Evolutionary conservation across 441 rosid species (phyloP).

Genomic region (Breynia disticha): DNA sequence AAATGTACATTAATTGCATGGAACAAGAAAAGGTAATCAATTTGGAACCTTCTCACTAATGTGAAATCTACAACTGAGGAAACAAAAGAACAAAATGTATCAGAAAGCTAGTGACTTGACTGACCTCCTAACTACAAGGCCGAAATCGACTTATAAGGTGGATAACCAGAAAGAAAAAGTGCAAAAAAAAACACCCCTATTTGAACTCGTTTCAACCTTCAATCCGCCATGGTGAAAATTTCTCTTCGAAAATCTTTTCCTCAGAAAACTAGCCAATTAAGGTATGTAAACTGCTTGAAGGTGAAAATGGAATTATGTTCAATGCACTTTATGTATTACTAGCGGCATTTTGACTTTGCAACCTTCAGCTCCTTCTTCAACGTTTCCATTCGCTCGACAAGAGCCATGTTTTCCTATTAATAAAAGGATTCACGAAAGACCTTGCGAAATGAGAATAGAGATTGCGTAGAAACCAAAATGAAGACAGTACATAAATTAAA

Average conservation of each 20-base stretch:
- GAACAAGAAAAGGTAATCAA: neutral
- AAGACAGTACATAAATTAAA: neutral
- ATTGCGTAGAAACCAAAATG: neutral
- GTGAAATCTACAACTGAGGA: neutral
- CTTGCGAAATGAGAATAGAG: slow-evolving; percentile 10
- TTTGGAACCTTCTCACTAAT: neutral
- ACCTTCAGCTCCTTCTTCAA: slow-evolving; percentile 47
- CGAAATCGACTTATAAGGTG: no score
- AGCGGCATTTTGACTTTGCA: slow-evolving; percentile 41
- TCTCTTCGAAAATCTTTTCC: neutral
- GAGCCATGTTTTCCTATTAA: slow-evolving; percentile 62
- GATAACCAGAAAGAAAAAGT: neutral
- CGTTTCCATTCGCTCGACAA: slow-evolving; percentile 41
- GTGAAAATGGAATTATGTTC: slow-evolving; percentile 1
- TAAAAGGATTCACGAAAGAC: slow-evolving; percentile 3
- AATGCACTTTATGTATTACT: slow-evolving; percentile 8
- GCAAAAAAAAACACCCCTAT: neutral
- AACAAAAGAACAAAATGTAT: neutral
- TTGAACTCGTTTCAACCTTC: neutral
- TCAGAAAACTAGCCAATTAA: neutral
- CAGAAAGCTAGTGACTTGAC: no score
- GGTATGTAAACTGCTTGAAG: neutral
- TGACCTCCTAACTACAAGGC: no score
- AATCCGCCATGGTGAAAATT: neutral
- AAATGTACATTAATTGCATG: slow-evolving; percentile 5